Evolutionary conservation across 306 rosid genomes (phyloP), one percentile per base, ranked within the genome.

Genomic region (Citrullus amarus): DNA sequence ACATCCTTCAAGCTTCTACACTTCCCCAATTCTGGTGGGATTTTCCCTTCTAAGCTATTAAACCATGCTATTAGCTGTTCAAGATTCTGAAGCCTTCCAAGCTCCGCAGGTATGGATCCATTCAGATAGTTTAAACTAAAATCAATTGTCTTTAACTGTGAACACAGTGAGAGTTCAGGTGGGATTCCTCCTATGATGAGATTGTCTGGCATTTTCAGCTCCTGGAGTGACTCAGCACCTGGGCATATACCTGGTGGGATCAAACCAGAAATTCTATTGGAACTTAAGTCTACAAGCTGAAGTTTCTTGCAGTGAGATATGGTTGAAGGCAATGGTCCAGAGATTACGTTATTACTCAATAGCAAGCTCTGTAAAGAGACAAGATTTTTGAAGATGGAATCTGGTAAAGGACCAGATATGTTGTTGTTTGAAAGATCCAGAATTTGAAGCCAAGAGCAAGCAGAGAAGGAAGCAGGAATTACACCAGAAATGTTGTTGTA

Each of bases 61-160:
- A 86, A 92, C 98, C 98, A 95, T 62, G 97, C 97, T 80, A 95
- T 91, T 39, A 95, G 72, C 91, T 92, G 90, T 87, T 91, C 92
- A 65, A 95, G 91, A 81, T 89, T 91, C 63, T 85, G 88, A 69
- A 95, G 93, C 53, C 85, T 68, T 78, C 98, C 97, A n/a, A 95
- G 92, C 87, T 95, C 97, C 20, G 91, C 82, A 1, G 98, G 98
- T 44, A 95, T 92, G 16, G 98, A 86, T 2, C 98, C 98, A 43
- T 89, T 91, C 61, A 95, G 86, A 85, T 88, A 91, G 73, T 95
- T 95, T 13, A 95, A 82, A 63, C 98, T 95, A 41, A 95, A 86
- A 87, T 95, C 98, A 80, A 95, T 88, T 3, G 79, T 89, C 97
- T 88, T 95, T 84, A 95, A 86, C 63, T 92, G 89, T 14, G 91